These are phyloP conservation scores for Epipyxis sp. DNA, from an alignment of 108 stramenopile species.

Conservation along the genomic window DNA sequence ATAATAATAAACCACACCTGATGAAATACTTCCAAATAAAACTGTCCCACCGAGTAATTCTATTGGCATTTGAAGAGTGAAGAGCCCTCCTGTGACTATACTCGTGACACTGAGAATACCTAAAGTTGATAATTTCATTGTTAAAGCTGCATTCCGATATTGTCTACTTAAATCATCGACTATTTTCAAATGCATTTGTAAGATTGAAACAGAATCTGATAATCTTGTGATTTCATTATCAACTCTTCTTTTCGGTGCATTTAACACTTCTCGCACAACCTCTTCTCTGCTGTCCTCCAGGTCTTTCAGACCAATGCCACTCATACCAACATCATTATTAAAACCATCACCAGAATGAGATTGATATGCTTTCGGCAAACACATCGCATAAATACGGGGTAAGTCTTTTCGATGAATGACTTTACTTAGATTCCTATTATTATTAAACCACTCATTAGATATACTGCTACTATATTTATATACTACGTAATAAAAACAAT, in stretches of 20 bases:
- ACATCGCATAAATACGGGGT: conserved; percentile 98
- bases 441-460: too few species aligned
- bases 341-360: neutral
- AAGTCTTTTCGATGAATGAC: conserved; percentile 74
- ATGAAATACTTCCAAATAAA: neutral
- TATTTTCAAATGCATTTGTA: conserved; percentile 78
- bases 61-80: neutral
- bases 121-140: neutral
- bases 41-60: neutral
- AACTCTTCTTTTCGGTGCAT: conserved; percentile 89
- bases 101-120: neutral
- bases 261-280: conserved; percentile 82
- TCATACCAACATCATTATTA: neutral
- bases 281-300: conserved; percentile 79
- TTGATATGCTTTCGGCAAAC: conserved; percentile 60
- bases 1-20: conserved; percentile 5
- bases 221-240: conserved; percentile 97
- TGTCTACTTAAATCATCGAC: conserved; percentile 54
- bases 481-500: too few species aligned
- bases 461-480: too few species aligned
- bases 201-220: conserved; percentile 76
- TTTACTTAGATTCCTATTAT: conserved; percentile 54
- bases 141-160: neutral
- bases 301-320: conserved; percentile 55
- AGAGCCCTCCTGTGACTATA: neutral